Base-by-base conservation (phyloP, 2,329 filamentous ascomycete genomes). In the Zymoseptoria tritici region DNA sequence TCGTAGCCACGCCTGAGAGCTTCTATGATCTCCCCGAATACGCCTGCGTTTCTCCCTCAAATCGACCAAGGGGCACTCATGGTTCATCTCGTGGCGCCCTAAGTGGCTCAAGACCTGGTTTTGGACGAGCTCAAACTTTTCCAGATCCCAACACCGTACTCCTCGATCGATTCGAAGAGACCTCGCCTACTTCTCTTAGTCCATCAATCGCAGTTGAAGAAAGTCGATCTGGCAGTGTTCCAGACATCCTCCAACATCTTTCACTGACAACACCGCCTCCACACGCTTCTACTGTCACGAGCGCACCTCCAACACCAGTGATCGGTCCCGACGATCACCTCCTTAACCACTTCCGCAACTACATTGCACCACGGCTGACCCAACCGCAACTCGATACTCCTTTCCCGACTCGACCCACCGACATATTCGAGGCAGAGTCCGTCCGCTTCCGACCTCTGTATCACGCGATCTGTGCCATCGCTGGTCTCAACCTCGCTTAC, bases 391-490 rank as follows among this genome's bases (percentile, higher is more conserved):
- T 57, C 21, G 55, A 49, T 22, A 62, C 8, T 29, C 49, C 31
- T 20, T 58, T 61, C 7, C 63, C 62, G 20, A 62, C 67, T 4
- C 65, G 67, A 11, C 67, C 66, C 2, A 58, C 56, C 46, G 66
- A 71, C 50, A 61, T 68, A 3, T 64, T 71, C 52, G 68, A 71
- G 57, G 49, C 62, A 13, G 71, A 82, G 67, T 79, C 81, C 29
- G 71, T 70, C 36, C 75, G 67, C 21, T 84, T 83, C 65, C 77
- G 76, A 66, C 81, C 81, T 31, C 76, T 84, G 57, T 79, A 80
- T 54, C 79, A 84, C 67, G 81, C 82, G 7, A 83, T 85, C 63
- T 82, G 83, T 74, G 81, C 82, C 4, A 71, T 85, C n/a, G 80
- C 80, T 22, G 80, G 80, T 19, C 75, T 83, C 51, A 81, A 80